phyloP scores from a whole-genome alignment of 257 asterid species.

The Solanum phureja region DNA sequence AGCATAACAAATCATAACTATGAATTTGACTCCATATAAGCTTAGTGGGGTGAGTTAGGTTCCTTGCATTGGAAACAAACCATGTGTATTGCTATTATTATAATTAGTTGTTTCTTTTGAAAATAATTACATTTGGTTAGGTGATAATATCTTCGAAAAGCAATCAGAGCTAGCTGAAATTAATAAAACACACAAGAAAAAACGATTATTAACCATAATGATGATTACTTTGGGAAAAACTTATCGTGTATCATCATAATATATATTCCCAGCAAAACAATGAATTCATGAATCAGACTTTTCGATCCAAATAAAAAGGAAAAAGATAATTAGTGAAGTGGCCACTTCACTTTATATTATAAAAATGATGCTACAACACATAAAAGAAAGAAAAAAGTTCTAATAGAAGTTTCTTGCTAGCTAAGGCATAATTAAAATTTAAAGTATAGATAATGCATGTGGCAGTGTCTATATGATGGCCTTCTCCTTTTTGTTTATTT shows the following conservation, averaged over 20 bases:
- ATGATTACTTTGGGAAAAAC: background rate
- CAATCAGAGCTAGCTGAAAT: background rate
- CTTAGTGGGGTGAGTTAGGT: background rate
- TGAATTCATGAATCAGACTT: background rate
- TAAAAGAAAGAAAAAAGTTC: background rate
- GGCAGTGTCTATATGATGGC: background rate
- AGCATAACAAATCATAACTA: background rate
- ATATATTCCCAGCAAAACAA: background rate
- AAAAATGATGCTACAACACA: background rate
- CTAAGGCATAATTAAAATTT: background rate
- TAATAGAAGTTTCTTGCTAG: background rate
- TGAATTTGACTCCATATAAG: background rate
- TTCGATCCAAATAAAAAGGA: background rate
- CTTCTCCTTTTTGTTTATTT: background rate
- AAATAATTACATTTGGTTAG: background rate
- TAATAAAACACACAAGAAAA: background rate
- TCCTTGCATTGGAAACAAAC: background rate
- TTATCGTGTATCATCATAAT: background rate
- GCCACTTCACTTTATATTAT: background rate
- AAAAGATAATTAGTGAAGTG: background rate
- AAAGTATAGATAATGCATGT: background rate
- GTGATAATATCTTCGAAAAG: background rate
- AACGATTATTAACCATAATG: background rate
- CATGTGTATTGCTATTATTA: background rate
- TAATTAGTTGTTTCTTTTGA: background rate